phyloP scores from a whole-genome alignment of 2,329 filamentous ascomycete species.

The Triangularia setosa region DNA sequence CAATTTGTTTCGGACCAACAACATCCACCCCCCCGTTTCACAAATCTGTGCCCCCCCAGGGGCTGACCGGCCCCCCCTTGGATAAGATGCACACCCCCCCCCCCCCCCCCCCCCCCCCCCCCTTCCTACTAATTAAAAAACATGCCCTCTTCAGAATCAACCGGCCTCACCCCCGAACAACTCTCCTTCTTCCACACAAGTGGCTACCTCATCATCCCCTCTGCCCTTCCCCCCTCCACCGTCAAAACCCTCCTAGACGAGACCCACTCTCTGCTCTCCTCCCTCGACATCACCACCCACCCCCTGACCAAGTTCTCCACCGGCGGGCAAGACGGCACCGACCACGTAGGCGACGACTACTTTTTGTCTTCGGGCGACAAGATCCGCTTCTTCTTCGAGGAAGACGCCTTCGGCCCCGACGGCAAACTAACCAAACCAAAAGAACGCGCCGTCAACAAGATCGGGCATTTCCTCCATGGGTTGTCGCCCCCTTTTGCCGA shows the following conservation, averaged over 20 bases:
- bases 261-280: constrained; percentile 68
- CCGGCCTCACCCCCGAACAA: constrained; percentile 67
- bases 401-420: constrained; percentile 72
- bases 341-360: constrained; percentile 91
- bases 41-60: too few species aligned
- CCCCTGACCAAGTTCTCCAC: constrained; percentile 94
- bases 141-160: not conserved
- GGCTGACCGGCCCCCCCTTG: too few species aligned
- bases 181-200: constrained; percentile 70
- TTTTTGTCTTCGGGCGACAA: constrained; percentile 89
- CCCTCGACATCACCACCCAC: constrained; percentile 76
- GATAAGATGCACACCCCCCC: too few species aligned
- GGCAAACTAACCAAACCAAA: constrained; percentile 74
- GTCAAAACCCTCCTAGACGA: constrained; percentile 67
- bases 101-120: too few species aligned
- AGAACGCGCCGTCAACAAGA: constrained; percentile 82
- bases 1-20: too few species aligned
- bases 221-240: constrained; percentile 65
- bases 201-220: constrained; percentile 84
- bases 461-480: constrained; percentile 72
- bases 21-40: not conserved
- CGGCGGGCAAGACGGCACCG: constrained; percentile 58
- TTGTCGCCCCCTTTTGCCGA: constrained; percentile 63
- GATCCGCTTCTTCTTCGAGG: constrained; percentile 95
- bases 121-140: not conserved